These are phyloP conservation scores for Sphaerosporella brunnea DNA, from an alignment of 495 filamentous ascomycete species.

Conservation along the genomic window DNA sequence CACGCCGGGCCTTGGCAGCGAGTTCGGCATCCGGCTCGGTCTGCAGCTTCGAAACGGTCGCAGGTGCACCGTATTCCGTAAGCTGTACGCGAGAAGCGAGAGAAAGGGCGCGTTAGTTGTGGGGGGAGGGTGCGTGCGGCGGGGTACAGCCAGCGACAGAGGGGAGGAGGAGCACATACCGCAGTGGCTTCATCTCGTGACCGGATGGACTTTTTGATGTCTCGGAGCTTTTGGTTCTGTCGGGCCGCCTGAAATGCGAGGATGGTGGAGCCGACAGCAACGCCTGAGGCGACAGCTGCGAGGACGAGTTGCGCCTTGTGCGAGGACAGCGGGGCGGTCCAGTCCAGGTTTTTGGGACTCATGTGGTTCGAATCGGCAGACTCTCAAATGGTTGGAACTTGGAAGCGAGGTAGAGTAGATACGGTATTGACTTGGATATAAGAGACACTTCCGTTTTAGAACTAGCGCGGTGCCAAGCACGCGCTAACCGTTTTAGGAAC, in stretches of 20 bases:
- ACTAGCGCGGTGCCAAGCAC: too few species aligned
- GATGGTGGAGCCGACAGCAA: conserved; percentile 53
- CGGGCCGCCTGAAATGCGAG: conserved; percentile 51
- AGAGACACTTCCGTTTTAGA: too few species aligned
- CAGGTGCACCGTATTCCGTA: conserved; percentile 54
- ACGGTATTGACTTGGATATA: too few species aligned
- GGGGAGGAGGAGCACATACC: conserved; percentile 17
- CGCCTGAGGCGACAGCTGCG: conserved; percentile 58
- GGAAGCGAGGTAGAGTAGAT: too few species aligned
- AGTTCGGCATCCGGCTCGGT: conserved; percentile 67
- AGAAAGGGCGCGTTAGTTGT: not conserved
- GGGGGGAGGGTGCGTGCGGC: not conserved
- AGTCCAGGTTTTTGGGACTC: not conserved
- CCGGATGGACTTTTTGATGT: conserved; percentile 60
- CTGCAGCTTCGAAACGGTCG: conserved; percentile 31
- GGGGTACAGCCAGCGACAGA: too few species aligned
- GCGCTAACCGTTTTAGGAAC: too few species aligned
- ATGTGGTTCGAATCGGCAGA: not conserved
- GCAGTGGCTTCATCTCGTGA: conserved; percentile 19
- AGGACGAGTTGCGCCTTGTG: conserved; percentile 51
- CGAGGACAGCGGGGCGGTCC: conserved; percentile 19
- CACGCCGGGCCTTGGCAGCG: conserved; percentile 60
- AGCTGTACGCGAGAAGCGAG: conserved; percentile 41
- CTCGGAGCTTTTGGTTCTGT: conserved; percentile 42
- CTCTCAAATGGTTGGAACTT: too few species aligned